Evolutionary conservation across 2,329 filamentous ascomycete species (phyloP).

Genomic region (Tolypocladium ophioglossoides): DNA sequence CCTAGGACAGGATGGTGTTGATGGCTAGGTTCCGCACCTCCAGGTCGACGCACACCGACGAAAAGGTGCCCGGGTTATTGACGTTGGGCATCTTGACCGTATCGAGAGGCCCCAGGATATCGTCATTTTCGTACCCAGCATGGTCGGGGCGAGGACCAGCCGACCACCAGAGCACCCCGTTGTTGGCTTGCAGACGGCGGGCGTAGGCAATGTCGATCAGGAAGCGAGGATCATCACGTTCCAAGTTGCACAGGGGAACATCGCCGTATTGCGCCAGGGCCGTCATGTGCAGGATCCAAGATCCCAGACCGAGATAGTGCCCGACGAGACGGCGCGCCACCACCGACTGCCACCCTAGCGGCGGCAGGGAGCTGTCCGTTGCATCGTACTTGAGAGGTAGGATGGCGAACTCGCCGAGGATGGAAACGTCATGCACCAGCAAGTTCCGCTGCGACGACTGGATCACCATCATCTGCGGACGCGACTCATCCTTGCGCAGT

Average conservation of each 20-base stretch:
- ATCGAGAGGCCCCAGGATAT: constrained; percentile 73
- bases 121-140: constrained; percentile 89
- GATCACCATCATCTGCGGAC: constrained; percentile 74
- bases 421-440: constrained; percentile 74
- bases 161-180: constrained; percentile 97
- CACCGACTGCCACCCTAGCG: constrained; percentile 87
- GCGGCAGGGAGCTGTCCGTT: constrained; percentile 77
- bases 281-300: constrained; percentile 83
- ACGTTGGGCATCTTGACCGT: constrained; percentile 84
- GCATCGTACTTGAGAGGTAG: constrained; percentile 73
- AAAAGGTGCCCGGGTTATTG: constrained; percentile 89
- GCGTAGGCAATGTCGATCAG: constrained; percentile 95
- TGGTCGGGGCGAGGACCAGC: constrained; percentile 79
- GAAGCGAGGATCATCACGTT: constrained; percentile 87
- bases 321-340: constrained; percentile 76
- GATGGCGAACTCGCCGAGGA: constrained; percentile 74
- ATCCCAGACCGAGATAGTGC: constrained; percentile 85
- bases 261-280: constrained; percentile 86
- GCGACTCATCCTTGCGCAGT: constrained; percentile 73
- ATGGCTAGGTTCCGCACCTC: constrained; percentile 91
- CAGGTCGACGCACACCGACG: constrained; percentile 91
- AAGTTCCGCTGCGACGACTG: constrained; percentile 80
- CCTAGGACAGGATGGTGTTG: constrained; percentile 94
- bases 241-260: constrained; percentile 88
- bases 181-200: constrained; percentile 76